Conservation (phyloP, 2,329 filamentous ascomycete genomes). For the Ceratocystis papillata region DNA sequence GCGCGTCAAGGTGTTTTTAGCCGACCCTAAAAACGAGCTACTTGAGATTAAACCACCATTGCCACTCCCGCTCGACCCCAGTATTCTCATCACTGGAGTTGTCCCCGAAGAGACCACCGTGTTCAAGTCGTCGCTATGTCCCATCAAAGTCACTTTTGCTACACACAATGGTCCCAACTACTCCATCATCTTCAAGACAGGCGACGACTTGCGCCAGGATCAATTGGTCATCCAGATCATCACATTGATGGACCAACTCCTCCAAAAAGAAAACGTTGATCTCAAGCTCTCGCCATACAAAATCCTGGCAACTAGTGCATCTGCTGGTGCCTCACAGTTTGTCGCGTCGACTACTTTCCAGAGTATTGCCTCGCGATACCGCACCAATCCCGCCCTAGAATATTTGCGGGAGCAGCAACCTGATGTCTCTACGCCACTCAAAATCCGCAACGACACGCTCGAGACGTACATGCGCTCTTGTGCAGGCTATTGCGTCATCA, state of each 20-base stretch:
- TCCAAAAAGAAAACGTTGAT: slow-evolving; percentile 93
- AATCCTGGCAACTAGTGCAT: slow-evolving; percentile 83
- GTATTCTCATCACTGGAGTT: slow-evolving; percentile 65
- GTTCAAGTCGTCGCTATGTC: slow-evolving; percentile 90
- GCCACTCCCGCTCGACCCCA: slow-evolving; percentile 78
- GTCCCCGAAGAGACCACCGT: slow-evolving; percentile 77
- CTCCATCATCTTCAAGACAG: slow-evolving; percentile 92
- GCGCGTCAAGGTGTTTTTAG: slow-evolving; percentile 69
- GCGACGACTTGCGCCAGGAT: slow-evolving; percentile 91
- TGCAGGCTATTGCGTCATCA: slow-evolving; percentile 96
- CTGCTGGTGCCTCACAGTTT: slow-evolving; percentile 86
- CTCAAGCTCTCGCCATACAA: slow-evolving; percentile 92
- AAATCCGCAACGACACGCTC: slow-evolving; percentile 82
- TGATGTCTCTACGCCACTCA: slow-evolving; percentile 67
- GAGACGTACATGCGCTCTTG: slow-evolving; percentile 94
- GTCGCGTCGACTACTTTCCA: slow-evolving; percentile 78
- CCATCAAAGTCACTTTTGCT: slow-evolving; percentile 83
- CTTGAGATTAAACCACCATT: slow-evolving; percentile 72
- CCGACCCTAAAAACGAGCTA: slow-evolving; percentile 84
- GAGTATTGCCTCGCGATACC: slow-evolving; percentile 72
- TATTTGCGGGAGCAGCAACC: slow-evolving; percentile 87
- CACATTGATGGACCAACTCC: slow-evolving; percentile 89
- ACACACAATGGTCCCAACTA: slow-evolving; percentile 68
- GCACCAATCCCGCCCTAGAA: slow-evolving; percentile 58
- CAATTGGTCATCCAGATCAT: slow-evolving; percentile 96